phyloP scores from a whole-genome alignment of 2,329 filamentous ascomycete genomes.

The Pseudogymnoascus sp. region DNA sequence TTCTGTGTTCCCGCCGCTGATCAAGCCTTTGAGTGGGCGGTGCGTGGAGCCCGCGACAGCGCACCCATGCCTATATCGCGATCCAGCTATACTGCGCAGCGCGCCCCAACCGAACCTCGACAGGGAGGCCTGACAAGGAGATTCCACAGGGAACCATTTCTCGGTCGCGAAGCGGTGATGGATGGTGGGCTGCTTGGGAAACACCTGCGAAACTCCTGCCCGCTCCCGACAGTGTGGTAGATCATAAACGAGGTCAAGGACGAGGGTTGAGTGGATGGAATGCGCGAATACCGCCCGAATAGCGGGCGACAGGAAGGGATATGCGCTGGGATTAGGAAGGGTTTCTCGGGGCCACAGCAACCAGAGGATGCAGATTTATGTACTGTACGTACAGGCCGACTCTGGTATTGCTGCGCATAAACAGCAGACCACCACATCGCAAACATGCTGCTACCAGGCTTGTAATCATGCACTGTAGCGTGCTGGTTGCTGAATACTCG shows the following conservation, averaged over 20 bases:
- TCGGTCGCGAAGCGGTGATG: not conserved
- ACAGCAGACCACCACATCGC: not conserved
- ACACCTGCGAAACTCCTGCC: not conserved
- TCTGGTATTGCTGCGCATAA: not conserved
- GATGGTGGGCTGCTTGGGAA: not conserved
- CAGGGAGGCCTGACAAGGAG: not conserved
- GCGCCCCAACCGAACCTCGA: not conserved
- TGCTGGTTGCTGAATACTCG: not conserved
- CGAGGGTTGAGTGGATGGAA: not conserved
- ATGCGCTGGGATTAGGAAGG: not conserved
- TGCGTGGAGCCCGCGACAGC: not conserved
- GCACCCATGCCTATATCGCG: not conserved
- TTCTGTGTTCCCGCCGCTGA: not conserved
- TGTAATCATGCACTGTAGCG: not conserved
- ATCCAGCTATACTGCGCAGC: not conserved
- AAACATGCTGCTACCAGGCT: not conserved
- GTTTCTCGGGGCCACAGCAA: not conserved
- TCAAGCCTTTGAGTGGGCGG: not conserved
- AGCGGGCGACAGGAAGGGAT: not conserved
- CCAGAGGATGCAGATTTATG: not conserved
- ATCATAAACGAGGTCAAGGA: not conserved
- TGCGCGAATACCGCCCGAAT: not conserved
- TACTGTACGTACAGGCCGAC: not conserved
- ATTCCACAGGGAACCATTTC: not conserved
- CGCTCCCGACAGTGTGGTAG: not conserved